Conservation (phyloP, 257 asterid species). For the Mentha longifolia region DNA sequence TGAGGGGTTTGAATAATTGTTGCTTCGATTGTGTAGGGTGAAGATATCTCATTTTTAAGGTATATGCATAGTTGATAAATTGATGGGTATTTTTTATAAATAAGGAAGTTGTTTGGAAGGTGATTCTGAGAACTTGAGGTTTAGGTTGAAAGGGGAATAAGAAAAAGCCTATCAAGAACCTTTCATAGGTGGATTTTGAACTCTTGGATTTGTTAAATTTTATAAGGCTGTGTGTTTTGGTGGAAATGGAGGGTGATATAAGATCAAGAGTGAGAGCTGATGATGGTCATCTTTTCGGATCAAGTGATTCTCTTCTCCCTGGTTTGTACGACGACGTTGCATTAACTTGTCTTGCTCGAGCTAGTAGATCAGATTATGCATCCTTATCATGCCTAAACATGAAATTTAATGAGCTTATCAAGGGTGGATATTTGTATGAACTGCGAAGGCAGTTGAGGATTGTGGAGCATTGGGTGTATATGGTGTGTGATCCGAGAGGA, state of each 20-base stretch:
- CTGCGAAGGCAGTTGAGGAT: conserved; percentile 65
- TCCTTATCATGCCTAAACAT: conserved; percentile 62
- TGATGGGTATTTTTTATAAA: conserved; percentile 32
- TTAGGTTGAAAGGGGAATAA: conserved; percentile 11
- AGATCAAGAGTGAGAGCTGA: conserved; percentile 48
- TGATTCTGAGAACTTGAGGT: conserved; percentile 22
- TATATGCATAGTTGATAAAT: conserved; percentile 31
- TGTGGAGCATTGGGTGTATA: conserved; percentile 86
- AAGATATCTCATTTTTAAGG: conserved; percentile 8
- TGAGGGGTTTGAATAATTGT: conserved; percentile 26
- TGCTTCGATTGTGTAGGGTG: conserved; percentile 36
- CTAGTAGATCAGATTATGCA: conserved; percentile 72
- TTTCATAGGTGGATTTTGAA: conserved; percentile 23
- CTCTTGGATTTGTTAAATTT: conserved; percentile 36
- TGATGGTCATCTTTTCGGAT: conserved; percentile 44
- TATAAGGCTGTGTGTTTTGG: conserved; percentile 35
- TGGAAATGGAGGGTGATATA: conserved; percentile 33
- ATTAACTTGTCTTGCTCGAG: conserved; percentile 68
- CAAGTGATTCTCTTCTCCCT: conserved; percentile 64
- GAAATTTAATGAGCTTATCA: conserved; percentile 57
- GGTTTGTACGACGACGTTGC: conserved; percentile 80
- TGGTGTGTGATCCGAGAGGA: conserved; percentile 92
- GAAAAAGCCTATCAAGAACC: not conserved
- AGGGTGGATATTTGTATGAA: conserved; percentile 72
- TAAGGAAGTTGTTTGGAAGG: conserved; percentile 35